Evolutionary conservation across 805 yeast species (phyloP).

Genomic region (Brettanomyces nanus): DNA sequence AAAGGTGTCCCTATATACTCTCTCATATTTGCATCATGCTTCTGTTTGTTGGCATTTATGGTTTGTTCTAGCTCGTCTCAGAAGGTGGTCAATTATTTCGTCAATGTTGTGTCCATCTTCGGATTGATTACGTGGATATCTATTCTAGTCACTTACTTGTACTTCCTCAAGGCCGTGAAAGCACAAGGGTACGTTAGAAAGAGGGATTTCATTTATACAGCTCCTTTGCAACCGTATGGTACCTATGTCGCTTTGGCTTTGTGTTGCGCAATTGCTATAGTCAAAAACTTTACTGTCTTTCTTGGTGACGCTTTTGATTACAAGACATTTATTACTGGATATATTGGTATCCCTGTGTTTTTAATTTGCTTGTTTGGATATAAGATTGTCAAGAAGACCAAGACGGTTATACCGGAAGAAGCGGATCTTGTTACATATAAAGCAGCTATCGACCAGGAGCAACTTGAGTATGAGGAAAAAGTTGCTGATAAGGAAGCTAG

Average conservation of each 20-base stretch:
- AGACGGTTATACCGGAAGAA: conserved; percentile 41
- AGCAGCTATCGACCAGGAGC: conserved; percentile 48
- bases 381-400: conserved; percentile 47
- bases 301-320: conserved; percentile 42
- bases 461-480: conserved; percentile 27
- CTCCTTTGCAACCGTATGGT: conserved; percentile 67
- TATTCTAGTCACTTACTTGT: conserved; percentile 58
- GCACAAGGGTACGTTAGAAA: conserved; percentile 58
- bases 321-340: conserved; percentile 67
- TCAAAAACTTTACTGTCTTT: conserved; percentile 70
- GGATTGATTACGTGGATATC: conserved; percentile 72
- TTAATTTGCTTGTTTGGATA: conserved; percentile 47
- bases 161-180: conserved; percentile 54
- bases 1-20: conserved; percentile 66
- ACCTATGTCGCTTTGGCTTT: conserved; percentile 48
- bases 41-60: conserved; percentile 67
- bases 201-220: conserved; percentile 46
- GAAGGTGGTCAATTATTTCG: conserved; percentile 57
- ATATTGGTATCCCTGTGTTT: conserved; percentile 66
- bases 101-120: conserved; percentile 68
- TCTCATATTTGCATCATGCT: conserved; percentile 38
- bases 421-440: conserved; percentile 54
- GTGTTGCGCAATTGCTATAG: conserved; percentile 47
- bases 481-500: conserved; percentile 7
- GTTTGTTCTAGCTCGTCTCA: conserved; percentile 49